Percentiles rank a stretch among this genome's conserved stretches.
Conservation (phyloP, 306 rosid species). For the Quercus gilva region DNA sequence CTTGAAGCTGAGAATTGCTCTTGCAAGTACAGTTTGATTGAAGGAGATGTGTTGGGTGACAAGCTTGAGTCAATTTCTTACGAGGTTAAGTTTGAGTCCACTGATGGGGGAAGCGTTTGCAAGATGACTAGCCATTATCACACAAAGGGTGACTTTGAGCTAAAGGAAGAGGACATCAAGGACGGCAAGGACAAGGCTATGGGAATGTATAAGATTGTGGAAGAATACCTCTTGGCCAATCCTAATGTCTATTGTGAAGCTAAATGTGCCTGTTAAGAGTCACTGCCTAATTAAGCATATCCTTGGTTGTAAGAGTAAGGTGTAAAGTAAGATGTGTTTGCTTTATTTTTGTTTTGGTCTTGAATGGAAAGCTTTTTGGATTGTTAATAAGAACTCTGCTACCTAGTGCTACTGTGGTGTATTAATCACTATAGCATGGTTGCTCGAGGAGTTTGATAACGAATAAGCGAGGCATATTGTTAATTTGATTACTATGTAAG, state of each 20-base stretch:
- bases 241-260: neutral
- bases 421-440: too few relatives aligned
- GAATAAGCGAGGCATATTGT: too few relatives aligned
- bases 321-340: too few relatives aligned
- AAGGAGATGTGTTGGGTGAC: conserved; percentile 29
- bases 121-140: conserved; percentile 1
- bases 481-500: too few relatives aligned
- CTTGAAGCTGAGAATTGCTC: conserved; percentile 21
- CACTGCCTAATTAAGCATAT: too few relatives aligned
- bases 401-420: too few relatives aligned
- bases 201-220: neutral
- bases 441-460: too few relatives aligned
- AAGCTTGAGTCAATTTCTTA: conserved; percentile 18
- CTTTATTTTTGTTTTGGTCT: too few relatives aligned
- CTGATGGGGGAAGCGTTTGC: neutral
- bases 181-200: neutral
- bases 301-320: too few relatives aligned
- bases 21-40: conserved; percentile 28
- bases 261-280: too few relatives aligned
- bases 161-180: conserved; percentile 5
- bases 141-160: neutral
- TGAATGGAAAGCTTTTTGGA: too few relatives aligned
- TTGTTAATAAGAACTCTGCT: too few relatives aligned
- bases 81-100: conserved; percentile 1
- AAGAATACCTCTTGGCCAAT: neutral